phyloP scores from a whole-genome alignment of 2,329 filamentous ascomycete genomes.

The Botryotinia convoluta region DNA sequence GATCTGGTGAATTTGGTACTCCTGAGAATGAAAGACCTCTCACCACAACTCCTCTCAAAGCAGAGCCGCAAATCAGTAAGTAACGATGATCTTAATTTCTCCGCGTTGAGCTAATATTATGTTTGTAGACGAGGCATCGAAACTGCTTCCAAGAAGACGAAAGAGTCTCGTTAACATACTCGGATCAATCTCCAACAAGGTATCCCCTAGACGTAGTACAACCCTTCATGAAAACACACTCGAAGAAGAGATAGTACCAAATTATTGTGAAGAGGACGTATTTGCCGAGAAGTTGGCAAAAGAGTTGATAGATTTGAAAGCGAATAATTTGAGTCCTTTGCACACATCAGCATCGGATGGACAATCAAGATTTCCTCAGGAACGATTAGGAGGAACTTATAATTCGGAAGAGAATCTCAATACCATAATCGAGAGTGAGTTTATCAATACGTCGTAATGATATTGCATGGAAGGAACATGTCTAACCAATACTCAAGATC shows the following conservation, averaged over 20 bases:
- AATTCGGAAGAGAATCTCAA: background rate
- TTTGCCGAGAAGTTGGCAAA: constrained; percentile 10
- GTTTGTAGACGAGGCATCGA: background rate
- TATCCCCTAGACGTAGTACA: constrained; percentile 19
- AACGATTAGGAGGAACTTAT: background rate
- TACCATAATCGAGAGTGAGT: background rate
- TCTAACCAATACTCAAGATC: background rate
- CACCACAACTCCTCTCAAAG: constrained; percentile 22
- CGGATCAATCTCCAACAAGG: constrained; percentile 27
- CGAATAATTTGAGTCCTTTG: background rate
- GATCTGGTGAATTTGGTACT: background rate
- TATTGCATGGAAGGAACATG: background rate
- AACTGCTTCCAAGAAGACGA: constrained; percentile 23
- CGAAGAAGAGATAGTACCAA: background rate
- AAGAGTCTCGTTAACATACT: constrained; percentile 33
- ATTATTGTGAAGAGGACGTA: background rate
- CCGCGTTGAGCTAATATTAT: background rate
- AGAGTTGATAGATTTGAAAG: background rate
- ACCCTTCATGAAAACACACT: background rate
- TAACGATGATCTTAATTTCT: background rate
- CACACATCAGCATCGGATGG: background rate
- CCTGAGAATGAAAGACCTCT: constrained; percentile 15
- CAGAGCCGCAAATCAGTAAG: background rate
- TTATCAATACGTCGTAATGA: background rate
- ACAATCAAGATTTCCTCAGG: background rate